phyloP scores from a whole-genome alignment of 2,329 filamentous ascomycete species.

The Penicillium vulpinum region DNA sequence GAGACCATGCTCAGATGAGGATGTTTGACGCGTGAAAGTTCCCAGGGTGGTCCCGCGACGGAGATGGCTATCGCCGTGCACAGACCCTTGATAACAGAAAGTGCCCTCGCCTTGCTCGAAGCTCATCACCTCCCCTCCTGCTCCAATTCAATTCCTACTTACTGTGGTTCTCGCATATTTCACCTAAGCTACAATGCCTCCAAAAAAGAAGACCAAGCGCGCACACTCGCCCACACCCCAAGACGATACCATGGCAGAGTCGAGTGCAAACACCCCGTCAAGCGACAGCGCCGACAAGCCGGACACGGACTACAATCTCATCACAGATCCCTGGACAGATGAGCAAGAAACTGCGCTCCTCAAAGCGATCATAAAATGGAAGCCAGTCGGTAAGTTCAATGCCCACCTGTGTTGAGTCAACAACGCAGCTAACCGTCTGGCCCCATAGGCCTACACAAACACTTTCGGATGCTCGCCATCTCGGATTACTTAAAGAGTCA shows the following conservation, averaged over 20 bases:
- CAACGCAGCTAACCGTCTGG: conserved; percentile 5
- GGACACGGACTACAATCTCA: conserved; percentile 48
- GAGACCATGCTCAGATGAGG: conserved; percentile 18
- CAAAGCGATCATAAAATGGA: conserved; percentile 91
- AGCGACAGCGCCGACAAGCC: conserved; percentile 34
- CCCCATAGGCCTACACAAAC: conserved; percentile 76
- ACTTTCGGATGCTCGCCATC: conserved; percentile 88
- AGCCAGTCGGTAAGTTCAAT: conserved; percentile 77
- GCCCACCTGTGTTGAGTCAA: neutral
- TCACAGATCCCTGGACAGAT: conserved; percentile 84
- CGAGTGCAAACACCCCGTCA: conserved; percentile 30
- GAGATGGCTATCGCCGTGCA: conserved; percentile 24
- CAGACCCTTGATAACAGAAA: conserved; percentile 27
- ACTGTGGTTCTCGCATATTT: neutral
- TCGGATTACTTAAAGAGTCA: conserved; percentile 77
- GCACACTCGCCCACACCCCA: conserved; percentile 32
- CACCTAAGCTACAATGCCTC: conserved; percentile 37
- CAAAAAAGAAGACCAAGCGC: conserved; percentile 63
- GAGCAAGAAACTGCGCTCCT: conserved; percentile 92
- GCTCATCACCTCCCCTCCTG: neutral
- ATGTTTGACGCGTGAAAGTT: conserved; percentile 9
- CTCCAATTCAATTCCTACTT: neutral
- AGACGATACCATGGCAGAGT: conserved; percentile 29
- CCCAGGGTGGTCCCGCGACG: conserved; percentile 20
- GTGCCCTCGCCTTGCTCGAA: conserved; percentile 4